phyloP scores from a whole-genome alignment of 2,329 filamentous ascomycete species.

The Tolypocladium guangdongense region DNA sequence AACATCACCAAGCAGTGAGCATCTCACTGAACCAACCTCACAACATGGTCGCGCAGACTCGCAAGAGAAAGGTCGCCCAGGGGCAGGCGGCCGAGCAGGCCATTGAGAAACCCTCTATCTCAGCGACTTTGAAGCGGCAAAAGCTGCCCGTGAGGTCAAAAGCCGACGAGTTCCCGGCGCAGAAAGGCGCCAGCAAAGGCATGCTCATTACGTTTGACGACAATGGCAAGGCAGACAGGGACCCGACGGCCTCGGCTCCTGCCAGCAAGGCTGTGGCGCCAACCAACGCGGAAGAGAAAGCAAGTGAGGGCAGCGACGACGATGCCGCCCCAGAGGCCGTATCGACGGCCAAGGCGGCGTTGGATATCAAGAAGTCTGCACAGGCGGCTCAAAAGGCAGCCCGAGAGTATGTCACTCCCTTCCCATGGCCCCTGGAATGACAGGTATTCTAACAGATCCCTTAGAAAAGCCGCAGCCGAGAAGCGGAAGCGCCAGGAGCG shows the following conservation, averaged over 20 bases:
- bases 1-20: neutral
- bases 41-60: slow-evolving; percentile 11
- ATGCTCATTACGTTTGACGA: slow-evolving; percentile 24
- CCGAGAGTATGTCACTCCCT: slow-evolving; percentile 32
- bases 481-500: slow-evolving; percentile 46
- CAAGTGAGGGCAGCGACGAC: slow-evolving; percentile 33
- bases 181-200: slow-evolving; percentile 9
- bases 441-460: neutral
- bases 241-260: neutral
- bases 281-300: slow-evolving; percentile 22
- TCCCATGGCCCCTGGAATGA: too few relatives aligned
- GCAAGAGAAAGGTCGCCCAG: slow-evolving; percentile 19
- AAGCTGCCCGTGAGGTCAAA: slow-evolving; percentile 25
- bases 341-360: slow-evolving; percentile 39
- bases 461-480: slow-evolving; percentile 36
- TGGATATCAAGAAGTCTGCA: slow-evolving; percentile 32
- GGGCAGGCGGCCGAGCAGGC: slow-evolving; percentile 6
- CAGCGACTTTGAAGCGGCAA: slow-evolving; percentile 11
- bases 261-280: slow-evolving; percentile 7
- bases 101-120: slow-evolving; percentile 4
- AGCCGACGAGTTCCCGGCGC: slow-evolving; percentile 11
- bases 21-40: slow-evolving; percentile 1
- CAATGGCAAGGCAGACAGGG: slow-evolving; percentile 17
- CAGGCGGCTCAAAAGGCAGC: slow-evolving; percentile 37
- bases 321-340: slow-evolving; percentile 49